Evolutionary conservation across 2,329 filamentous ascomycete genomes (phyloP).

Genomic region (Xylariaceae sp.): DNA sequence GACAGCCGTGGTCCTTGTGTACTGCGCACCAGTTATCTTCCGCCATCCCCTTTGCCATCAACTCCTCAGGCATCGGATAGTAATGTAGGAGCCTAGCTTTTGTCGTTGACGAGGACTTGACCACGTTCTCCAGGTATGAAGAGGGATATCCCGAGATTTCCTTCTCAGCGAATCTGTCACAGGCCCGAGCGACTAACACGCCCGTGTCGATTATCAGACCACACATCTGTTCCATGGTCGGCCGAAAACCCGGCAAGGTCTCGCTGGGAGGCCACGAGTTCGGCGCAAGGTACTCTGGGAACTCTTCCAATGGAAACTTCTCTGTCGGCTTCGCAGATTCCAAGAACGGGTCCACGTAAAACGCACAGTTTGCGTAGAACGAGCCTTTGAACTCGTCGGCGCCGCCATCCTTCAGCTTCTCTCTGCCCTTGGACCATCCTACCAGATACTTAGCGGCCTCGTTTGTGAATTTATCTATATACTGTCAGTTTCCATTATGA

Average conservation of each 20-base stretch:
- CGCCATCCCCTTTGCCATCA: slow-evolving; percentile 42
- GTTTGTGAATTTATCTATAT: slow-evolving; percentile 57
- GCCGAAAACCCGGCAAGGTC: slow-evolving; percentile 74
- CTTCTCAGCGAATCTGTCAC: slow-evolving; percentile 79
- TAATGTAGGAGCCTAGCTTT: slow-evolving; percentile 94
- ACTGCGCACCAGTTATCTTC: slow-evolving; percentile 95
- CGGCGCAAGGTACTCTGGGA: slow-evolving; percentile 85
- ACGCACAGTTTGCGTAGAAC: slow-evolving; percentile 83
- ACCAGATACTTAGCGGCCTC: slow-evolving; percentile 65
- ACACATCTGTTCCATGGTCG: slow-evolving; percentile 75
- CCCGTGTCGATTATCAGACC: slow-evolving; percentile 86
- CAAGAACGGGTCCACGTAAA: slow-evolving; percentile 67
- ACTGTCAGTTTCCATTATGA: slow-evolving; percentile 2
- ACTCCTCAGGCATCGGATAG: slow-evolving; percentile 64
- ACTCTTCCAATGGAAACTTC: slow-evolving; percentile 61
- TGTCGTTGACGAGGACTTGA: slow-evolving; percentile 81
- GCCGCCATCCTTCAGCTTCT: slow-evolving; percentile 76
- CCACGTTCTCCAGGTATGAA: slow-evolving; percentile 85
- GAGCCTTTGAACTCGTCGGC: slow-evolving; percentile 82
- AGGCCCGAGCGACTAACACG: slow-evolving; percentile 84
- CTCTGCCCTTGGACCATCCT: slow-evolving; percentile 81
- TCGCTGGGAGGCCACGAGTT: slow-evolving; percentile 82
- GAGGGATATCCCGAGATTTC: slow-evolving; percentile 76
- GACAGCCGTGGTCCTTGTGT: slow-evolving; percentile 87
- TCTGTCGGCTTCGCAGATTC: slow-evolving; percentile 63